Evolutionary conservation across 164 flowering plant genomes (phyloP).

Genomic region (Macadamia tetraphylla): DNA sequence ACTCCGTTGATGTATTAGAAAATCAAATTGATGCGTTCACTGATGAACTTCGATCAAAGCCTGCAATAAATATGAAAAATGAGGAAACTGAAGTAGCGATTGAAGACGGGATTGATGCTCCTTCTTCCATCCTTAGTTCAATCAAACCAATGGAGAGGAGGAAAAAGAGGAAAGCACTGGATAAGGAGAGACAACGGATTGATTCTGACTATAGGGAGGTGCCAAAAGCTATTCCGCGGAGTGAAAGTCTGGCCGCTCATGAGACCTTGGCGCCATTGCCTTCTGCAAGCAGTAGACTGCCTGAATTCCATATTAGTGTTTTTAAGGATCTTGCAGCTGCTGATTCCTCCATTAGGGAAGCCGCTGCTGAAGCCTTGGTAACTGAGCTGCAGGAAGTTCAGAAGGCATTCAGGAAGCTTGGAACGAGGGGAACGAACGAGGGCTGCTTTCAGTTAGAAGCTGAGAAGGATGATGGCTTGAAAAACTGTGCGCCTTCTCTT

Average conservation of each 20-base stretch:
- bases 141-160: constrained; percentile 74
- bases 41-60: constrained; percentile 4
- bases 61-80: constrained; percentile 21
- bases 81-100: constrained; percentile 20
- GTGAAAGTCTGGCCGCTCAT: constrained; percentile 6
- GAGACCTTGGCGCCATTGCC: constrained; percentile 6
- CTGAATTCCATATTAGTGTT: constrained; percentile 65
- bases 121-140: constrained; percentile 7
- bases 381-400: constrained; percentile 59
- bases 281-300: constrained; percentile 30
- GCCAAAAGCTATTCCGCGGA: constrained; percentile 9
- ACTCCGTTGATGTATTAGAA: constrained; percentile 22
- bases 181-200: constrained; percentile 43
- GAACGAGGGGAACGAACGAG: constrained; percentile 32
- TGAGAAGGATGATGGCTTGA: constrained; percentile 80
- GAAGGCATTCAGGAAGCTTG: constrained; percentile 49
- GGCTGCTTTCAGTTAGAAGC: constrained; percentile 63
- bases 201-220: constrained; percentile 13
- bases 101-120: constrained; percentile 9
- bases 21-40: constrained; percentile 6
- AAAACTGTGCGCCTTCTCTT: constrained; percentile 69
- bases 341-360: constrained; percentile 50
- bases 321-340: constrained; percentile 63
- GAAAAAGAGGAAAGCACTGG: constrained; percentile 66
- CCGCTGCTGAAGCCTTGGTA: constrained; percentile 60